Percentiles rank a stretch among this genome's conserved stretches.
phyloP scores from a whole-genome alignment of 1,284 basidiomycete species.

The Tylopilus sp. region DNA sequence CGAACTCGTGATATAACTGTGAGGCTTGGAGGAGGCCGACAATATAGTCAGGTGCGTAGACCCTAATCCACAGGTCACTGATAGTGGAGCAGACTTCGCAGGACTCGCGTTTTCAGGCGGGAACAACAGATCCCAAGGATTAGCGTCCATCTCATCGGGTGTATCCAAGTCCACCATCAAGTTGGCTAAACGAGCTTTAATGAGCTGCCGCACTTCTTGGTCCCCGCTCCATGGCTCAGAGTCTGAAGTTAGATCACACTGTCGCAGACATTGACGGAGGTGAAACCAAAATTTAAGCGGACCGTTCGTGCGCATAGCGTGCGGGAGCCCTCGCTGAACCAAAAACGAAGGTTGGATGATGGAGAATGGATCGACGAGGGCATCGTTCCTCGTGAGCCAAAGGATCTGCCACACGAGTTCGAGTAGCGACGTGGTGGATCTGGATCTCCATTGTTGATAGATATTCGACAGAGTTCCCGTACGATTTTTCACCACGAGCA shows the following conservation, averaged over 20 bases:
- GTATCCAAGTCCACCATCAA: constrained; percentile 46
- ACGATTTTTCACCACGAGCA: constrained; percentile 33
- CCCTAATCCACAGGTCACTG: constrained; percentile 23
- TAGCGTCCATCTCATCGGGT: constrained; percentile 31
- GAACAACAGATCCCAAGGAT: constrained; percentile 34
- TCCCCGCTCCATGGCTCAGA: constrained; percentile 11
- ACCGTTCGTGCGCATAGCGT: constrained; percentile 57
- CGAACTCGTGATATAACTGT: constrained; percentile 27
- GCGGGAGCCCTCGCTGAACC: constrained; percentile 66
- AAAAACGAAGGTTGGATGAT: constrained; percentile 77
- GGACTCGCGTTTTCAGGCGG: constrained; percentile 9
- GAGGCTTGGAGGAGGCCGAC: constrained; percentile 21
- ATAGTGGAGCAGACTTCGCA: constrained; percentile 6
- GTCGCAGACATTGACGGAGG: constrained; percentile 55
- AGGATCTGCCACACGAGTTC: constrained; percentile 47
- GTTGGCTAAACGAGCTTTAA: constrained; percentile 39
- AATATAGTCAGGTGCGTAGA: constrained; percentile 18
- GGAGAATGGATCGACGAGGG: constrained; percentile 68
- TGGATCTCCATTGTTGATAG: constrained; percentile 28
- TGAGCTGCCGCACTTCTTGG: constrained; percentile 27
- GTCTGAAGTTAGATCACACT: constrained; percentile 9
- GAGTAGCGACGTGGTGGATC: constrained; percentile 31
- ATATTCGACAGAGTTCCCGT: constrained; percentile 23
- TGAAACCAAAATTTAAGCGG: constrained; percentile 71
- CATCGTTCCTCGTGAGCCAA: constrained; percentile 43